Evolutionary conservation across 2,329 filamentous ascomycete species (phyloP), one percentile per base, ranked within the genome.

Genomic region (Lasiodiplodia theobromae): DNA sequence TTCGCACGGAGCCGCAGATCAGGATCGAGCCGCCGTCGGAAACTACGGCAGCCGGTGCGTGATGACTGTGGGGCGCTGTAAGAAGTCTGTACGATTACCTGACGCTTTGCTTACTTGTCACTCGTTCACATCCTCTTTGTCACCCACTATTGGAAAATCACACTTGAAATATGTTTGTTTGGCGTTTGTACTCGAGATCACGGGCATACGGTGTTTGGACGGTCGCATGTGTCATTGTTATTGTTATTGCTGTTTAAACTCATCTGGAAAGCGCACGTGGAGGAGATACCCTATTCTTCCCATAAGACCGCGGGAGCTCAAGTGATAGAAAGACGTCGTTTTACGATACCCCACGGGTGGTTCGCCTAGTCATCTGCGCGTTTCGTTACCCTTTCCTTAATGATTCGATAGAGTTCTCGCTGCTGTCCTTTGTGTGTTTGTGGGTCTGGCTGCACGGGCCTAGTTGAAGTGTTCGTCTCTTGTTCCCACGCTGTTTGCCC

Each of bases 1-100:
- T 52, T 16, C 60, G 60, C 60, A 52, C 60, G 60, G 60, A 64
- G 21, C 60, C 47, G 60, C 60, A 64, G 60, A 64, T 64, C 60
- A 64, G 44, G 60, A 64, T 64, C 60, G 60, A 64, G 60, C 44
- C 60, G 60, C 60, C 60, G 60, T 31, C 60, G 47, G 60, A 64
- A 52, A 52, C 60, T 52, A 64, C 60, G 60, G 60, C 60, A 38
- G 47, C 60, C 44, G 47, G 60, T 38, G 44, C 47, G 51, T 54
- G 51, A 54, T 44, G 63, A 56, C 6, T 47, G 63, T 66, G 37
- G 63, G 63, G 51, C 63, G 1, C 18, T 34, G 51, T 25, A 14
- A 53, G 60, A 49, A 62, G 58, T 38, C 12, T 64, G 40, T 64
- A 64, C 47, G 60, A 64, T 52, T 64, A 49, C 25, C 21, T 31